Conservation (phyloP, 441 rosid species). For the Eutrema salsugineum region DNA sequence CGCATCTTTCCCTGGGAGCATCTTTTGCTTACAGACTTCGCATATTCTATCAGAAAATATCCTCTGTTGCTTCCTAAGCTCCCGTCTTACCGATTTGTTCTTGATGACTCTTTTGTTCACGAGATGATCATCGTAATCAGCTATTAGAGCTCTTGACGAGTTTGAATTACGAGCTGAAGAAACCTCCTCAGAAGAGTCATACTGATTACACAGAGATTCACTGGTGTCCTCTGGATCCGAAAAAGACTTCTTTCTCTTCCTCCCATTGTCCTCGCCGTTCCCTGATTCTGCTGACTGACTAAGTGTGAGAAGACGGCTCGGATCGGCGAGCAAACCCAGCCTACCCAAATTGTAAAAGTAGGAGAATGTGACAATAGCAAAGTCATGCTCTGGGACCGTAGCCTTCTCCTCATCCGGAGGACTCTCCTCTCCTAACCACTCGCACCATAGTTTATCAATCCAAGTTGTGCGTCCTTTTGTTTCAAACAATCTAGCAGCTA, state of each 20-base stretch:
- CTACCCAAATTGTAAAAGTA: slow-evolving; percentile 71
- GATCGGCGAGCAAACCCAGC: slow-evolving; percentile 54
- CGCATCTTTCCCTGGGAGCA: slow-evolving; percentile 85
- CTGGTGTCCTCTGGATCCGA: slow-evolving; percentile 87
- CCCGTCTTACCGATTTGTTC: slow-evolving; percentile 61
- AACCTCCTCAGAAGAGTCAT: slow-evolving; percentile 69
- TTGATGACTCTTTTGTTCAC: slow-evolving; percentile 51
- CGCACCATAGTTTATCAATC: slow-evolving; percentile 80
- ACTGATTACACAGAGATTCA: slow-evolving; percentile 55
- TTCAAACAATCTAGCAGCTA: slow-evolving; percentile 59
- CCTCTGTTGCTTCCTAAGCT: slow-evolving; percentile 75
- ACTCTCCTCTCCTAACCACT: slow-evolving; percentile 70
- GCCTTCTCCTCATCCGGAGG: slow-evolving; percentile 32
- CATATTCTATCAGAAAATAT: slow-evolving; percentile 85
- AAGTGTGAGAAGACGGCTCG: slow-evolving; percentile 52
- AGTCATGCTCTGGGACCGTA: slow-evolving; percentile 58
- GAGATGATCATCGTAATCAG: slow-evolving; percentile 54
- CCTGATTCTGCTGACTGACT: slow-evolving; percentile 36
- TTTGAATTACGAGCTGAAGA: slow-evolving; percentile 46
- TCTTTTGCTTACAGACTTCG: slow-evolving; percentile 88
- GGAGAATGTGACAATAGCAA: slow-evolving; percentile 69
- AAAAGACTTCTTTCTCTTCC: slow-evolving; percentile 70
- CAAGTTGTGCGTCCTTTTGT: slow-evolving; percentile 40
- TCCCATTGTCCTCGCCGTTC: slow-evolving; percentile 36
- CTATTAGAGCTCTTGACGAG: slow-evolving; percentile 47